phyloP scores from a whole-genome alignment of 2,329 filamentous ascomycete species.

The Coleophoma crateriformis region DNA sequence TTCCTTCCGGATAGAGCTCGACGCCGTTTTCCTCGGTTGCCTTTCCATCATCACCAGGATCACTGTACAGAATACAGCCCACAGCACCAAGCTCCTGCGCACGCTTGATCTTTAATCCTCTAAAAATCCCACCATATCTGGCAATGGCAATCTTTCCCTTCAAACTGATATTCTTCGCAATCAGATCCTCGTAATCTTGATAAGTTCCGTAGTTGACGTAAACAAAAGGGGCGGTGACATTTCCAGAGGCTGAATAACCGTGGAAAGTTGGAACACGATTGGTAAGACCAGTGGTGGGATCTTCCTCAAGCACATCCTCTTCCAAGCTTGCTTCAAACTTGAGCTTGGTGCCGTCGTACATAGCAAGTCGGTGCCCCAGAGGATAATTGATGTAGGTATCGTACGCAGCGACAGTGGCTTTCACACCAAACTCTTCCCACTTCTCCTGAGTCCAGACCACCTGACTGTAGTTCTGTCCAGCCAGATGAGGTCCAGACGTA shows the following conservation, averaged over 20 bases:
- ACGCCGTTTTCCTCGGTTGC: constrained; percentile 78
- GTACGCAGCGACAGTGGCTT: constrained; percentile 61
- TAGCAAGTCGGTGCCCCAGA: constrained; percentile 60
- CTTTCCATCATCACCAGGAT: constrained; percentile 83
- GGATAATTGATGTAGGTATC: constrained; percentile 78
- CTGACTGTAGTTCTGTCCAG: constrained; percentile 73
- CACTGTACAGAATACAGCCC: constrained; percentile 77
- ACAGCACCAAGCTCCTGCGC: constrained; percentile 88
- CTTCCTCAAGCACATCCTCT: constrained; percentile 80
- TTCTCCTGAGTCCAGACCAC: constrained; percentile 65
- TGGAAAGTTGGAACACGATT: constrained; percentile 86
- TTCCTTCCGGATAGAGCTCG: constrained; percentile 75
- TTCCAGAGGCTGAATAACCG: constrained; percentile 87
- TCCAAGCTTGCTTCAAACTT: constrained; percentile 75
- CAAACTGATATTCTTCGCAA: constrained; percentile 68
- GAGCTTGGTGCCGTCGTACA: constrained; percentile 54
- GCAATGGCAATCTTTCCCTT: constrained; percentile 81
- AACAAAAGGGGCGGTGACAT: constrained; percentile 82
- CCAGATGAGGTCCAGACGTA: constrained; percentile 68
- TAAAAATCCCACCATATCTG: constrained; percentile 82
- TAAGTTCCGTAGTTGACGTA: constrained; percentile 91
- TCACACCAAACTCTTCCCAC: constrained; percentile 67
- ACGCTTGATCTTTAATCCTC: constrained; percentile 87
- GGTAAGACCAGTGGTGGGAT: constrained; percentile 67
- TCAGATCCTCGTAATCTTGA: constrained; percentile 76